phyloP scores from a whole-genome alignment of 1,284 basidiomycete genomes.

The Leccinum griseonigrum region DNA sequence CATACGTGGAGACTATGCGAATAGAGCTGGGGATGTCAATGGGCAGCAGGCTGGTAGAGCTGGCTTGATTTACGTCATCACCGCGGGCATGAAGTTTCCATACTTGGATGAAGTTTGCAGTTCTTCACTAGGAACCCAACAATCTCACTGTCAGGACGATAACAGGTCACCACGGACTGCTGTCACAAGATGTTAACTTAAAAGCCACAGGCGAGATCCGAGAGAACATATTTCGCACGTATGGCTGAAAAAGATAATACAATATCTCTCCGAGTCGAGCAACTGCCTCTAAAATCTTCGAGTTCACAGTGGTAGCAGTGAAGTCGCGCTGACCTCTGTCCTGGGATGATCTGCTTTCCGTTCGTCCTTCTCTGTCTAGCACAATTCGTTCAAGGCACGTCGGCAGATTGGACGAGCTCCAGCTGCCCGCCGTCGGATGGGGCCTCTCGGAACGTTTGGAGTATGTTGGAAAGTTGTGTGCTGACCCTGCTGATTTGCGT shows the following conservation, averaged over 20 bases:
- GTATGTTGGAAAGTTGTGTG: background rate
- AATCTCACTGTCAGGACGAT: background rate
- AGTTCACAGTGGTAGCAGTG: background rate
- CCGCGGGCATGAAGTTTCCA: background rate
- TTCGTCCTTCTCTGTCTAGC: background rate
- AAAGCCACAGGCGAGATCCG: background rate
- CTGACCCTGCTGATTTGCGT: background rate
- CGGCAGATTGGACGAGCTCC: background rate
- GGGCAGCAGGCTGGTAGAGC: too few species aligned
- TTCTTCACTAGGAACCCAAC: background rate
- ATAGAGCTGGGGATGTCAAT: too few species aligned
- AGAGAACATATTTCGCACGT: background rate
- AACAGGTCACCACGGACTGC: background rate
- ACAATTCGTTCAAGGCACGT: background rate
- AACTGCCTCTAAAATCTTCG: too few species aligned
- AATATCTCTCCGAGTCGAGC: background rate
- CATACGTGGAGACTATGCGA: too few species aligned
- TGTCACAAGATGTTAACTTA: background rate
- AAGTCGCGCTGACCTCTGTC: background rate
- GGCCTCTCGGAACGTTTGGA: background rate
- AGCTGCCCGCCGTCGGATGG: background rate
- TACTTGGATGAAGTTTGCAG: background rate
- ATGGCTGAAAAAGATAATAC: background rate
- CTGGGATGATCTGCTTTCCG: background rate
- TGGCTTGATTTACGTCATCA: background rate